These are phyloP conservation scores for Microcyclosporella mali DNA, from an alignment of 2,329 filamentous ascomycete species.

Conservation along the genomic window DNA sequence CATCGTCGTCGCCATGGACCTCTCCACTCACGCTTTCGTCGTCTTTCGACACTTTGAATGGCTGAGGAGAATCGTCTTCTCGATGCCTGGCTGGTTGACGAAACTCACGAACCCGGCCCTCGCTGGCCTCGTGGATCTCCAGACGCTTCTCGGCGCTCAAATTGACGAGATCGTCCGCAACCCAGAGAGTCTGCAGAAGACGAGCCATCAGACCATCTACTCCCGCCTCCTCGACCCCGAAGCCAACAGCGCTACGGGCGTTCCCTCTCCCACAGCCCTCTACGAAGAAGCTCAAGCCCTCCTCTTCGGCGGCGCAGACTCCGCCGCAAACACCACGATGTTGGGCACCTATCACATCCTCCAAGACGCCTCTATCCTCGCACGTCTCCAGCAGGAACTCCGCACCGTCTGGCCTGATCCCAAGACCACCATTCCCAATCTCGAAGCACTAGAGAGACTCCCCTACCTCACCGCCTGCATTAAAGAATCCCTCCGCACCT, in stretches of 20 bases:
- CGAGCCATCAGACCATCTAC: conserved; percentile 36
- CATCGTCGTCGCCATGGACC: conserved; percentile 39
- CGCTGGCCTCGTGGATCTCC: conserved; percentile 35
- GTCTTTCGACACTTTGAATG: conserved; percentile 38
- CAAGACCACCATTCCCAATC: conserved; percentile 1
- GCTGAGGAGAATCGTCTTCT: conserved; percentile 34
- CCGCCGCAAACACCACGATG: conserved; percentile 39
- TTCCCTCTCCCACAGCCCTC: conserved; percentile 32
- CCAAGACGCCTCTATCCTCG: conserved; percentile 28
- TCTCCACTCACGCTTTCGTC: conserved; percentile 30
- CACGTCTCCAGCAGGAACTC: conserved; percentile 37
- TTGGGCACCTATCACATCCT: conserved; percentile 39
- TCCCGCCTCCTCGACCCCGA: conserved; percentile 33
- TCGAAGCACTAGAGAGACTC: conserved; percentile 12
- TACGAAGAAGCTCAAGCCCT: conserved; percentile 43
- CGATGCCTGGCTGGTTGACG: conserved; percentile 34
- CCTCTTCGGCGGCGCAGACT: conserved; percentile 44
- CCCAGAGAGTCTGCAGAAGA: conserved; percentile 27
- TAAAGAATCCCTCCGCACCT: conserved; percentile 46
- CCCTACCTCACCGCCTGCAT: conserved; percentile 47
- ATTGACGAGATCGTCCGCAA: conserved; percentile 30
- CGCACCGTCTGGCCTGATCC: conserved; percentile 6
- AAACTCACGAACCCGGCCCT: conserved; percentile 34
- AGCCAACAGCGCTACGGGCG: conserved; percentile 28
- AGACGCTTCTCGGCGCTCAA: conserved; percentile 31